Conservation (phyloP, 1,284 basidiomycete species). For the Malassezia restricta region DNA sequence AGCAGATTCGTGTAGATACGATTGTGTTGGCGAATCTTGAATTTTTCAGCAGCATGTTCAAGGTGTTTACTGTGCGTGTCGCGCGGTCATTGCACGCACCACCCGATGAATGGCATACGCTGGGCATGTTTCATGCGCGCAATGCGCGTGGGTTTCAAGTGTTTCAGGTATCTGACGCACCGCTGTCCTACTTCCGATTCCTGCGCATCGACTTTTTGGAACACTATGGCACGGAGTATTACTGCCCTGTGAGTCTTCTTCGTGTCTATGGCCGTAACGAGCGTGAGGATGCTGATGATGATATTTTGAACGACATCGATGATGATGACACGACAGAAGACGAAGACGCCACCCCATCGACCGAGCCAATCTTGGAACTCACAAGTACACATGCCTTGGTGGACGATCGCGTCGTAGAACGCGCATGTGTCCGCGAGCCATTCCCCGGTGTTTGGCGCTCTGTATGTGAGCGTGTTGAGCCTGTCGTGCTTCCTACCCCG, state of each 20-base stretch:
- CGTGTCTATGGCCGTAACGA: constrained; percentile 92
- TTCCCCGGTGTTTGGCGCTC: background rate
- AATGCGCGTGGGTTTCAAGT: constrained; percentile 88
- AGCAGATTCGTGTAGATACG: constrained; percentile 90
- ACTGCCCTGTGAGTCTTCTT: constrained; percentile 83
- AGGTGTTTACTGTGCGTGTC: constrained; percentile 75
- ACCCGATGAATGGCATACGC: constrained; percentile 52
- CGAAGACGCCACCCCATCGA: background rate
- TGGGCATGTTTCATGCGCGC: constrained; percentile 67
- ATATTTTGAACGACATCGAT: constrained; percentile 61
- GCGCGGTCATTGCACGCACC: constrained; percentile 64
- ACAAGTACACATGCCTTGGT: background rate
- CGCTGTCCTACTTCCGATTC: constrained; percentile 53
- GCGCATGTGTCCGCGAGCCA: background rate
- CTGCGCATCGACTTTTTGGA: constrained; percentile 87
- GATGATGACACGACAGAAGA: constrained; percentile 9
- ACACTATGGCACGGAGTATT: constrained; percentile 88
- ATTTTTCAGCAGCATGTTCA: constrained; percentile 94
- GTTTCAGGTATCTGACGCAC: constrained; percentile 21
- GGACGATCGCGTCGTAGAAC: background rate
- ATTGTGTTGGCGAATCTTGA: constrained; percentile 93
- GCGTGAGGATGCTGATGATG: constrained; percentile 68
- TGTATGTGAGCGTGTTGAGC: background rate
- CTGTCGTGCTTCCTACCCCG: background rate
- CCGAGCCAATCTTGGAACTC: background rate